Base-by-base conservation (phyloP, 306 rosid species). In the Vigna nakashimae region DNA sequence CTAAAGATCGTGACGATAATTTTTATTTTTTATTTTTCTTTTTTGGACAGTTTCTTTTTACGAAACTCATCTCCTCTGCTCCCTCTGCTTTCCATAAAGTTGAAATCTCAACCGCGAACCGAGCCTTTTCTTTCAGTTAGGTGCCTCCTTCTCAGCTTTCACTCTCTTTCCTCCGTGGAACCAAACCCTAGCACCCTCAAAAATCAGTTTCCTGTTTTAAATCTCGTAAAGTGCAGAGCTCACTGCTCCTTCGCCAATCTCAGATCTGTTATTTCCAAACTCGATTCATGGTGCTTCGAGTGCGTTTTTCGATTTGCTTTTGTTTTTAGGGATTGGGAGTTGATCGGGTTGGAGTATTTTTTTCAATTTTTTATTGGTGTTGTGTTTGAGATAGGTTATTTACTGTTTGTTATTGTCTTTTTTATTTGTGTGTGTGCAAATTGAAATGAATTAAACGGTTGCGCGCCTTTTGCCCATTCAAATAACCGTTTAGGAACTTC, bases 81-180 rank as follows among this genome's bases (percentile, higher is more conserved):
- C 72, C 77, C 82, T 84, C 59, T 76, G 64, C 81, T 85, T 80
- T 80, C 78, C 78, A 77, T 55, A 77, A 85, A 87, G 85, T 89
- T 67, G 70, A 86, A 91, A 89, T 91, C 92, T 89, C 77, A 79
- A 79, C 93, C 97, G 90, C 89, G 89, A 90, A 87, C 85, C 89
- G 76, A 74, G 81, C 88, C 75, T 83, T 84, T 86, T 81, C 77
- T 84, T 88, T 87, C 85, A 70, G 80, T 81, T 84, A 73, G 83
- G 89, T 89, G 89, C 86, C 94, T 93, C 97, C 66, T 82, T 79
- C 71, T 78, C 74, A 40, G 55, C 80, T 75, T 82, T 69, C 76
- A 58, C 69, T 77, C 60, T 77, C 15, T 51, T 9, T 36, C 40
- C 56, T 68, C 66, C 53, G n/a, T 79, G 7, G 30, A 50, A 80